Conservation (phyloP, 441 rosid genomes). For the Populus trichocarpa region DNA sequence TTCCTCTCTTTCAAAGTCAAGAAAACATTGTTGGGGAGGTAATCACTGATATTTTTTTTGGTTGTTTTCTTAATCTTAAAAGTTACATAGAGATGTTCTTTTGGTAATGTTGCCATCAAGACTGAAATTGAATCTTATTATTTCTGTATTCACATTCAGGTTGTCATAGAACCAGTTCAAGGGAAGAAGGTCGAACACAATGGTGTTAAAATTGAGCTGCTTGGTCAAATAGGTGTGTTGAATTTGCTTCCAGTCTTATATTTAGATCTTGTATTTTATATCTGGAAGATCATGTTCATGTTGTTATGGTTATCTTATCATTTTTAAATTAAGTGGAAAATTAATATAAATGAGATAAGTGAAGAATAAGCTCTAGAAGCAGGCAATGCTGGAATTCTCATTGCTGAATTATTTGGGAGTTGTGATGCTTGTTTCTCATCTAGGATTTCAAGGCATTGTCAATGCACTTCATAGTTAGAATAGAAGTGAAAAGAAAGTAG, state of each 20-base stretch:
- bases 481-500: neutral
- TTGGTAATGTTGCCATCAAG: neutral
- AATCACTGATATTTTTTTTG: neutral
- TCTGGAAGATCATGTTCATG: neutral
- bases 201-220: slow-evolving; percentile 90
- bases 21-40: slow-evolving; percentile 91
- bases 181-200: slow-evolving; percentile 92
- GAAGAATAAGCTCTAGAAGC: neutral
- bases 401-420: neutral
- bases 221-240: slow-evolving; percentile 83
- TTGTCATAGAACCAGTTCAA: slow-evolving; percentile 68
- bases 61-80: neutral
- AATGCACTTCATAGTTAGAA: neutral
- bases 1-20: slow-evolving; percentile 88
- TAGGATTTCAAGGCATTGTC: neutral
- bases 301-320: neutral
- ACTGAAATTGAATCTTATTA: slow-evolving; percentile 5
- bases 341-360: neutral
- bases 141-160: slow-evolving; percentile 31
- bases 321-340: neutral
- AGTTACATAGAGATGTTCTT: neutral
- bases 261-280: neutral
- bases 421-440: neutral
- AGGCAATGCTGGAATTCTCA: neutral
- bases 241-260: slow-evolving; percentile 3